phyloP scores from a whole-genome alignment of 2,329 filamentous ascomycete species.

The Anisogramma anomala region DNA sequence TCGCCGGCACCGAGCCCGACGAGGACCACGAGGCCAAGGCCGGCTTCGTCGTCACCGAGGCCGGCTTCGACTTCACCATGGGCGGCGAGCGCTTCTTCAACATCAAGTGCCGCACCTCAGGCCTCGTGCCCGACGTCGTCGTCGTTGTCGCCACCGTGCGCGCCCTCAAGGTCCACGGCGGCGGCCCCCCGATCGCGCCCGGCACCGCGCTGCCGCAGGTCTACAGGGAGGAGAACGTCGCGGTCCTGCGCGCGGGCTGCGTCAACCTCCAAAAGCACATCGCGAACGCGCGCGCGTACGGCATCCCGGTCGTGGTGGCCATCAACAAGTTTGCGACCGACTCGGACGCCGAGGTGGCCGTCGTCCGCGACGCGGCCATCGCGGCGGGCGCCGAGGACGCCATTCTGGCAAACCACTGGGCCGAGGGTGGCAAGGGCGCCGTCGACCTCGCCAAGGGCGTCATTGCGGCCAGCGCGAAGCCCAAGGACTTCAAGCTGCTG shows the following conservation, averaged over 20 bases:
- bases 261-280: conserved; percentile 96
- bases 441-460: conserved; percentile 80
- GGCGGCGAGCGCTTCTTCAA: conserved; percentile 99
- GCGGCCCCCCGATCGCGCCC: conserved; percentile 83
- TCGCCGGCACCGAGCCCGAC: conserved; percentile 85
- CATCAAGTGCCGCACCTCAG: conserved; percentile 96
- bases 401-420: conserved; percentile 92
- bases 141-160: conserved; percentile 93
- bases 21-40: conserved; percentile 74
- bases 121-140: conserved; percentile 82
- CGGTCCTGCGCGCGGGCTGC: conserved; percentile 79
- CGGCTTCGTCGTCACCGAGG: conserved; percentile 92
- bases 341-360: conserved; percentile 79
- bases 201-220: conserved; percentile 76
- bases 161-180: conserved; percentile 92
- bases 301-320: conserved; percentile 87
- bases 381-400: conserved; percentile 89
- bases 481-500: conserved; percentile 77
- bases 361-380: conserved; percentile 82
- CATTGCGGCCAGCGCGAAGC: conserved; percentile 68
- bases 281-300: conserved; percentile 75
- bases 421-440: conserved; percentile 83
- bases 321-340: conserved; percentile 96
- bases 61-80: conserved; percentile 99
- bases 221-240: conserved; percentile 88